Evolutionary conservation across 176 grass and related monocot genomes (phyloP).

Genomic region (Poa annua): DNA sequence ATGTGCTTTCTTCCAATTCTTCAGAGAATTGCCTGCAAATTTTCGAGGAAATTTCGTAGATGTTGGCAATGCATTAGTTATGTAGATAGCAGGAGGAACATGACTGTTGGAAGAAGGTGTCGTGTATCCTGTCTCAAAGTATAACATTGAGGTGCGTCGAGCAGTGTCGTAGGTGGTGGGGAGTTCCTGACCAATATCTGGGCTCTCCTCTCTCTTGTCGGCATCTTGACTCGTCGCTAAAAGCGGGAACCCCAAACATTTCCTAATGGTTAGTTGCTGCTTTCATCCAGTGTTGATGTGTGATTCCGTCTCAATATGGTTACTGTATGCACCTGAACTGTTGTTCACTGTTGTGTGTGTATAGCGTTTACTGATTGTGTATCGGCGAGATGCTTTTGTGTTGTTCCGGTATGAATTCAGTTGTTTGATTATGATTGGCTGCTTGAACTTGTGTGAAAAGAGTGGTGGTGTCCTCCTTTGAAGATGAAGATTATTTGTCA

Average conservation of each 20-base stretch:
- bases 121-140: not conserved
- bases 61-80: not conserved
- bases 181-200: not conserved
- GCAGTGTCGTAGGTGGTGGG: not conserved
- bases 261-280: not conserved
- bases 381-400: not conserved
- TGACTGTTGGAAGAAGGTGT: not conserved
- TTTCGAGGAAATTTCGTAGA: not conserved
- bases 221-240: not conserved
- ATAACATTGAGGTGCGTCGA: not conserved
- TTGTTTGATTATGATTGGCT: not conserved
- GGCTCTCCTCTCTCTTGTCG: not conserved
- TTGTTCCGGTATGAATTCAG: not conserved
- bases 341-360: not conserved
- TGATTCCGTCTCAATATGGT: not conserved
- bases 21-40: not conserved
- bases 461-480: not conserved
- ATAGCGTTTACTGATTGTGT: not conserved
- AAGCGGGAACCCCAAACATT: not conserved
- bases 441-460: not conserved
- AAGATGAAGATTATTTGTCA: not conserved
- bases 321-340: not conserved
- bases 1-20: not conserved
- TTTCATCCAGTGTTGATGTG: not conserved
- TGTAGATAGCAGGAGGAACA: not conserved